A percentile compares a stretch with the other conserved stretches of the same genome.
Evolutionary conservation across 805 yeast genomes (phyloP).

Genomic region (Candida alai): DNA sequence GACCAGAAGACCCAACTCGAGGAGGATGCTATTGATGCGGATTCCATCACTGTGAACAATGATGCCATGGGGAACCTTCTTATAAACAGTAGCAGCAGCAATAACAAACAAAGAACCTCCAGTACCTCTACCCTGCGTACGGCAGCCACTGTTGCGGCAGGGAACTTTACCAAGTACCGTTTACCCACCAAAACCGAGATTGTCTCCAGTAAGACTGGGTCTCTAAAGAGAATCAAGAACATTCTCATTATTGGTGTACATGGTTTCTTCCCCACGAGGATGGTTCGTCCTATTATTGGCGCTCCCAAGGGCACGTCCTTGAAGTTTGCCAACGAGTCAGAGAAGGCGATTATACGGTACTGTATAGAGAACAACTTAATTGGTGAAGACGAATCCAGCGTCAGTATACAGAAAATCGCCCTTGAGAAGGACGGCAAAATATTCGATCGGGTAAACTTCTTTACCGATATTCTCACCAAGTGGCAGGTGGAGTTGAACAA

Average conservation of each 20-base stretch:
- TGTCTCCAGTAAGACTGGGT: slow-evolving; percentile 24
- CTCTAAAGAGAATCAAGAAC: slow-evolving; percentile 41
- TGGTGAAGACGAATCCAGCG: slow-evolving; percentile 26
- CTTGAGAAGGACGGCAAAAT: slow-evolving; percentile 92
- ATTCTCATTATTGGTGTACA: slow-evolving; percentile 89
- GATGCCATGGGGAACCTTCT: slow-evolving; percentile 40
- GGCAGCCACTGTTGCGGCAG: slow-evolving; percentile 4
- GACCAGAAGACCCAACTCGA: slow-evolving; percentile 22
- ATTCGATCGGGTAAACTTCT: slow-evolving; percentile 77
- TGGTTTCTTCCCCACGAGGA: slow-evolving; percentile 89
- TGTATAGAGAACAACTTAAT: slow-evolving; percentile 45
- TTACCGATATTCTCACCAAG: slow-evolving; percentile 64
- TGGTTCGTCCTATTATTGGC: slow-evolving; percentile 83
- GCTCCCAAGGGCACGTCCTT: slow-evolving; percentile 96
- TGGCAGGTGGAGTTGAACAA: slow-evolving; percentile 56
- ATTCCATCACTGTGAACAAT: slow-evolving; percentile 35
- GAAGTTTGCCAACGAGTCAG: slow-evolving; percentile 89
- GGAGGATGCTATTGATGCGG: slow-evolving; percentile 26
- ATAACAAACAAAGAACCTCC: slow-evolving; percentile 12
- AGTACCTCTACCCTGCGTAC: neutral
- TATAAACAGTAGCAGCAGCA: slow-evolving; percentile 25
- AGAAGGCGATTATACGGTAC: slow-evolving; percentile 61
- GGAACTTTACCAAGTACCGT: no score
- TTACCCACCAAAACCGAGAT: slow-evolving; percentile 13
- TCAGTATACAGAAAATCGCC: slow-evolving; percentile 81